phyloP scores from a whole-genome alignment of 495 filamentous ascomycete genomes.

The Amniculicola lignicola region DNA sequence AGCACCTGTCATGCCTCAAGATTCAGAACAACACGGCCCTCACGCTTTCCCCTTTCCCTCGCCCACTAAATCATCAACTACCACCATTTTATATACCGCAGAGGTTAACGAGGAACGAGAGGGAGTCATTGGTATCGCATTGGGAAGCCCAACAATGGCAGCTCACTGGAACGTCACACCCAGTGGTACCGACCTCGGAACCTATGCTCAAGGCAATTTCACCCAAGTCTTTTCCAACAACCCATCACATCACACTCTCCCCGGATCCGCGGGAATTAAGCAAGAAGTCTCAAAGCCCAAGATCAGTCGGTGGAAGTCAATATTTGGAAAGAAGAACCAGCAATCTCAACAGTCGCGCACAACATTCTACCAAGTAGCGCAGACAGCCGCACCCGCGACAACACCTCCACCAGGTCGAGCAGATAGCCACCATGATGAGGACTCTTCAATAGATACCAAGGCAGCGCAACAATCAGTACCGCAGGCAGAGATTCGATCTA shows the following conservation, averaged over 20 bases:
- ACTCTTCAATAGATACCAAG: too few species aligned
- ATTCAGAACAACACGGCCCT: constrained; percentile 10
- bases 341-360: constrained; percentile 33
- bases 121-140: constrained; percentile 52
- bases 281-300: constrained; percentile 43
- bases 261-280: constrained; percentile 17
- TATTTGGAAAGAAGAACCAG: constrained; percentile 50
- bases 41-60: constrained; percentile 17
- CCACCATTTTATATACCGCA: constrained; percentile 31
- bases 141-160: constrained; percentile 51
- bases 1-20: constrained; percentile 13
- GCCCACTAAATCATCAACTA: constrained; percentile 20
- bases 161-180: constrained; percentile 32
- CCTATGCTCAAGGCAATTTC: constrained; percentile 22
- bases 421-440: constrained; percentile 26
- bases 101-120: constrained; percentile 31
- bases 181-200: constrained; percentile 20
- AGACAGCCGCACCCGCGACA: constrained; percentile 9
- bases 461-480: constrained; percentile 8
- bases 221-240: constrained; percentile 26
- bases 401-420: constrained; percentile 8
- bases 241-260: constrained; percentile 16
- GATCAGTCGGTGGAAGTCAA: constrained; percentile 55
- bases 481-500: constrained; percentile 2
- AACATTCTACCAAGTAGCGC: constrained; percentile 37